Evolutionary conservation across 2,329 filamentous ascomycete genomes (phyloP), one percentile per base, ranked within the genome.

Genomic region (Xylaria sp.): DNA sequence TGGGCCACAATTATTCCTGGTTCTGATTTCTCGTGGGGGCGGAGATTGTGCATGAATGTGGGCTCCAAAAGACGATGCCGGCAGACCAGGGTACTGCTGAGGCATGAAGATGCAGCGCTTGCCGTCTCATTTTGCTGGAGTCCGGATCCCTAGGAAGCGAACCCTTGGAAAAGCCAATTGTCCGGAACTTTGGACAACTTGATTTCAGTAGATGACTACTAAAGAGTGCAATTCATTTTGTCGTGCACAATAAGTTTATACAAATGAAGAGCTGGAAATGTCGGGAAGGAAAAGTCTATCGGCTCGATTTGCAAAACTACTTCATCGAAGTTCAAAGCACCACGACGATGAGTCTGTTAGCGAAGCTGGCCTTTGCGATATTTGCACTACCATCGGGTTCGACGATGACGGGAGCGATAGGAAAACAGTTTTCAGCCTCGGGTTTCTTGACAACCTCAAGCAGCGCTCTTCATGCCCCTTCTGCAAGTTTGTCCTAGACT

Each of bases 291-390:
- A 66, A 48, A 66, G 63, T 46, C 23, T 73, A 1, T 69, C 70
- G 9, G 60, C 66, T 65, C 70, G 70, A 52, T 70, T 73, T 37
- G 70, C 72, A 20, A 73, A 69, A 39, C 39, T 73, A 20, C 54
- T 73, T 25, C 58, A 72, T 62, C 68, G 63, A 56, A 57, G 46
- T 48, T 62, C 52, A 18, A 63, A 64, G 37, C 56, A 50, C 41
- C 52, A 18, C 56, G 64, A 68, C 44, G 28, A 15, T 34, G 51
- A 62, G 25, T n/a, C 65, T 1, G 25, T n/a, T 12, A 44, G 39
- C 37, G 23, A 61, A 54, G 5, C 39, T 46, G 37, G 52, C 13
- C 66, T 73, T 37, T 74, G 72, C 52, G 55, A 65, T 34, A 55
- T 71, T 32, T 74, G 72, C 48, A 70, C 60, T 20, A 68, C 57